Evolutionary conservation across 371 early-diverging fungal species (phyloP), one percentile per base, ranked within the genome.

Genomic region (Mucor saturninus): DNA sequence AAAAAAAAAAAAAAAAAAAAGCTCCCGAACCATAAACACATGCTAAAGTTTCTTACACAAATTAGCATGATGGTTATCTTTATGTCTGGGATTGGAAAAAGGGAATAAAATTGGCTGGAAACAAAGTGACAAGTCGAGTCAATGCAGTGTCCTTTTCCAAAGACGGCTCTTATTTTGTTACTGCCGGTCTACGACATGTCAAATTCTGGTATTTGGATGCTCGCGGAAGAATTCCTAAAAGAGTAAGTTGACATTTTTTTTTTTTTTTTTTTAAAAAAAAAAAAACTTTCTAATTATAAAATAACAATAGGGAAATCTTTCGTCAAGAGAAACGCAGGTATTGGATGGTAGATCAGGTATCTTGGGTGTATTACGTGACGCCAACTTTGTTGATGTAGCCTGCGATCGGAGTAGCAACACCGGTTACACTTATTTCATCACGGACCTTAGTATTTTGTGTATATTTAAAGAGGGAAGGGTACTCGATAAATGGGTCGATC

Each of bases 21-120:
- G 21, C 21, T 21, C 21, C 21, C 21, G 21, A 21, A 35, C 35
- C 35, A 35, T 4, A 35, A 35, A 35, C 35, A 21, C 21, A 21
- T 21, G 21, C 21, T 21, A 21, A 21, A 21, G 0, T 70, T 88
- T 87, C 78, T 89, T 88, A 83, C 32, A 35, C 21, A 21, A 21
- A 21, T 21, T 76, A 92, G 89, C 93, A 93, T 67, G 95, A 94
- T 72, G 93, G 93, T 0, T 89, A 83, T 65, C 65, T 93, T 29
- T 86, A 91, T 68, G 85, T 93, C 30, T 94, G 95, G 95, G 85
- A 93, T 71, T 93, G 93, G 91, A 78, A 83, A 62, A 83, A 82
- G 35, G 88, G 87, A 3, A 72, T 74, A 3, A 85, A 87, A 60
- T 61, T 93, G 5, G 90, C 91, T 0, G 86, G 84, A 43, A 89